phyloP scores from a whole-genome alignment of 2,329 filamentous ascomycete species.

The Sporothrix luriei region DNA sequence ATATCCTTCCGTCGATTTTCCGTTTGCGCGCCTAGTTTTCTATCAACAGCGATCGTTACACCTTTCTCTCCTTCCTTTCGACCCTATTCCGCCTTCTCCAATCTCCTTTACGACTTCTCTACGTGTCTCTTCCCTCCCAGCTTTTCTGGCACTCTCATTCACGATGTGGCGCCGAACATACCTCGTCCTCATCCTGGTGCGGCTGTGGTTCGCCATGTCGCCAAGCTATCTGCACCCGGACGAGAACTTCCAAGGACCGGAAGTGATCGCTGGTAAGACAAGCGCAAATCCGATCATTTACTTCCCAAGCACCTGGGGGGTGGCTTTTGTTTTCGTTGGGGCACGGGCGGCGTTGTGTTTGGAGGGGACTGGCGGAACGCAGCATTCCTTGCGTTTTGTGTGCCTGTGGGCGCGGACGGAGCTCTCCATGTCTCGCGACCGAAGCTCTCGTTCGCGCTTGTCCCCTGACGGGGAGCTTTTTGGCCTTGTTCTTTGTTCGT shows the following conservation, averaged over 20 bases:
- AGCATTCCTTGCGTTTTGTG: constrained; percentile 12
- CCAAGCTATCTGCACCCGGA: constrained; percentile 97
- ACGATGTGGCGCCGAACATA: constrained; percentile 90
- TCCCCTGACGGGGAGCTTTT: not conserved
- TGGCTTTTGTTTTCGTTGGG: constrained; percentile 20
- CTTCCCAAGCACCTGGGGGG: not conserved
- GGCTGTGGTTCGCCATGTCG: constrained; percentile 90
- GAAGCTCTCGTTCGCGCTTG: constrained; percentile 1
- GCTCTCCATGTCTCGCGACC: constrained; percentile 12
- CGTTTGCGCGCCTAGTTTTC: not conserved
- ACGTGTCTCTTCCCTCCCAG: not conserved
- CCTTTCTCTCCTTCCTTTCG: not conserved
- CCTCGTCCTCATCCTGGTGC: constrained; percentile 78
- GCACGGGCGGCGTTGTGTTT: constrained; percentile 2
- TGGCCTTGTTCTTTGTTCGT: not conserved
- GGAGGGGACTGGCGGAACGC: constrained; percentile 6
- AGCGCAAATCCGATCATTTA: constrained; percentile 9
- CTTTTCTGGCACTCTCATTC: constrained; percentile 9
- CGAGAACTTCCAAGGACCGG: constrained; percentile 98
- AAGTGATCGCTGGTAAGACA: constrained; percentile 84
- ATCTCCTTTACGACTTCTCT: not conserved
- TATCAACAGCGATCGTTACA: not conserved
- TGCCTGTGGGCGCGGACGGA: not conserved
- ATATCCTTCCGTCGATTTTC: not conserved
- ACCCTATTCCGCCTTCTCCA: not conserved